A percentile compares a stretch with the other conserved stretches of the same genome.
Conservation (phyloP, 495 filamentous ascomycete genomes). For the Pseudevernia furfuracea region DNA sequence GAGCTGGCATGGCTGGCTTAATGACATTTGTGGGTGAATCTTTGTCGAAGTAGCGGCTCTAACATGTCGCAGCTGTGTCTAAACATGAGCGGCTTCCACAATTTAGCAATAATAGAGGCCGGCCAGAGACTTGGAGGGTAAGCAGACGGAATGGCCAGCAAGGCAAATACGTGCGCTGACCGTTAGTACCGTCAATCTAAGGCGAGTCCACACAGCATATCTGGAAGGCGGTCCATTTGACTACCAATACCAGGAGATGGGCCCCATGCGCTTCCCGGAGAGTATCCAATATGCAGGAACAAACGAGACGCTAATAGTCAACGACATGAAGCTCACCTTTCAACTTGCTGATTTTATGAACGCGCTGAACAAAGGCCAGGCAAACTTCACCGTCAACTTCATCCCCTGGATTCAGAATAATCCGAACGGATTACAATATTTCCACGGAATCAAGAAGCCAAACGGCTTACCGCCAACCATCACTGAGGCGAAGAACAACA, state of each 20-base stretch:
- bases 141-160: slow-evolving; percentile 16
- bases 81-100: slow-evolving; percentile 45
- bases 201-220: neutral
- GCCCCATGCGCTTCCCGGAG: slow-evolving; percentile 58
- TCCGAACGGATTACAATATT: neutral
- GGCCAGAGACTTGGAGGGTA: slow-evolving; percentile 42
- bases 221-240: slow-evolving; percentile 48
- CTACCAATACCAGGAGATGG: slow-evolving; percentile 72
- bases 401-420: slow-evolving; percentile 48
- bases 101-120: slow-evolving; percentile 49
- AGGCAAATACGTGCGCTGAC: slow-evolving; percentile 19
- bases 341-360: slow-evolving; percentile 55
- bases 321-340: slow-evolving; percentile 56
- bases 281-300: slow-evolving; percentile 41
- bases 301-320: slow-evolving; percentile 49
- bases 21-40: slow-evolving; percentile 40
- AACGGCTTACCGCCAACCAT: neutral
- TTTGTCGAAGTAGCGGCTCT: neutral
- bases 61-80: slow-evolving; percentile 32
- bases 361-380: slow-evolving; percentile 39
- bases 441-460: neutral
- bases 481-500: neutral
- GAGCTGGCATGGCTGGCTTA: slow-evolving; percentile 61
- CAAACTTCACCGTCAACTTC: slow-evolving; percentile 53
- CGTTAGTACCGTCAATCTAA: neutral